Evolutionary conservation across 2,329 filamentous ascomycete species (phyloP), one percentile per base, ranked within the genome.

Genomic region (Hypoxylon sp.): DNA sequence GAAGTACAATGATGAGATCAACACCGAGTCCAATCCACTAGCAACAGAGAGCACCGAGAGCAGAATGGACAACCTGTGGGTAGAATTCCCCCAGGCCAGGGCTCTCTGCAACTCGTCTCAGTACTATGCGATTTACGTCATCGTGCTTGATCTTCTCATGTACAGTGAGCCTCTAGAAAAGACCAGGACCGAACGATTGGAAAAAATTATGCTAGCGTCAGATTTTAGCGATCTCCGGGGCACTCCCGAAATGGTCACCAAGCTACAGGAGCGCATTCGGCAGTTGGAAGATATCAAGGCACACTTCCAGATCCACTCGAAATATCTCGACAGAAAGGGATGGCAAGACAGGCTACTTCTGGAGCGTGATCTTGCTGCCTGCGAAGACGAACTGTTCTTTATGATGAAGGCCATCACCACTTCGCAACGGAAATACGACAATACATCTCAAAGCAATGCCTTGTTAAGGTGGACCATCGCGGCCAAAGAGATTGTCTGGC

Each of bases 371-470:
- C 82, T 99, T 52, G 87, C 92, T 8, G 88, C 88, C 19, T 97
- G 93, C 73, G 95, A 98, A 76, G 95, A 99, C 72, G 96, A 99
- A 77, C 80, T 99, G 7, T 99, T 99, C 84, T 99, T 99, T 80
- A 91, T 99, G 82, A 98, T 99, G 95, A 98, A 99, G 73, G 96
- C 95, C 39, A 99, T 99, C 75, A 99, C 95, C 1, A 96, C 93
- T 2, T 96, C 94, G 4, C 95, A 99, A 78, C 86, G 93, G 62
- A 95, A 94, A 75, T 89, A 88, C 67, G 93, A 97, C 63, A 86
- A 86, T 48, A 83, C 87, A 51, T 87, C 88, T 6, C 87, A 93
- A 67, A 90, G 89, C 59, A 94, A 87, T 62, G 93, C 93, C 5
- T 82, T 97, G 41, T 78, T 99, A 56, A 90, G 92, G 71, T 97